Evolutionary conservation across 768 basidiomycete genomes (phyloP).

Genomic region (Boletus patriciae): DNA sequence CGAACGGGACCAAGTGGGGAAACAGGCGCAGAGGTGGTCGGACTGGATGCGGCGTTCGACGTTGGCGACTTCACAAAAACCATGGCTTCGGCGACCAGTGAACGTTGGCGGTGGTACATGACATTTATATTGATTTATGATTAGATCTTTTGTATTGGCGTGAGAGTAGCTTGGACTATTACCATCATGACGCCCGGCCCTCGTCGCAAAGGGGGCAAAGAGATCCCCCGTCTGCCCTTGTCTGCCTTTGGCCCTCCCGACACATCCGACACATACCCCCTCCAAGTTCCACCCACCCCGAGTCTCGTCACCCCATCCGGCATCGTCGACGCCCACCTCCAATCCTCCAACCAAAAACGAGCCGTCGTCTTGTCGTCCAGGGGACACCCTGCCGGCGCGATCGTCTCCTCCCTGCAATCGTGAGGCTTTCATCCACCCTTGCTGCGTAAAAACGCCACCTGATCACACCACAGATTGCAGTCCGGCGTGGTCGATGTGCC

Average conservation of each 20-base stretch:
- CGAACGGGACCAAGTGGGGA: constrained; percentile 21
- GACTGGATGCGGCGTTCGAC: constrained; percentile 26
- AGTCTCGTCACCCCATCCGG: constrained; percentile 59
- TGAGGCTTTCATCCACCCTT: constrained; percentile 10
- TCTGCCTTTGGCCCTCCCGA: constrained; percentile 77
- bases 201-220: constrained; percentile 60
- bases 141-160: background rate
- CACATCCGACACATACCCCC: constrained; percentile 63
- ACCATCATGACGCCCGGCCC: constrained; percentile 22
- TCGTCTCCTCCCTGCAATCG: constrained; percentile 47
- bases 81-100: constrained; percentile 27
- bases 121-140: no score
- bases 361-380: constrained; percentile 61
- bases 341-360: constrained; percentile 45
- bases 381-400: constrained; percentile 35
- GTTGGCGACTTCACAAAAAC: background rate
- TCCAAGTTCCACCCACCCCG: constrained; percentile 57
- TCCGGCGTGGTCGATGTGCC: constrained; percentile 29
- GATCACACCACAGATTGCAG: constrained; percentile 19
- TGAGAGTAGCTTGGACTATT: background rate
- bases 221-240: constrained; percentile 68
- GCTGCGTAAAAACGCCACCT: background rate
- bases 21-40: constrained; percentile 28
- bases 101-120: constrained; percentile 3
- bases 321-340: constrained; percentile 70